Evolutionary conservation across 768 basidiomycete species (phyloP), one percentile per base, ranked within the genome.

Genomic region (Mycena galopus): DNA sequence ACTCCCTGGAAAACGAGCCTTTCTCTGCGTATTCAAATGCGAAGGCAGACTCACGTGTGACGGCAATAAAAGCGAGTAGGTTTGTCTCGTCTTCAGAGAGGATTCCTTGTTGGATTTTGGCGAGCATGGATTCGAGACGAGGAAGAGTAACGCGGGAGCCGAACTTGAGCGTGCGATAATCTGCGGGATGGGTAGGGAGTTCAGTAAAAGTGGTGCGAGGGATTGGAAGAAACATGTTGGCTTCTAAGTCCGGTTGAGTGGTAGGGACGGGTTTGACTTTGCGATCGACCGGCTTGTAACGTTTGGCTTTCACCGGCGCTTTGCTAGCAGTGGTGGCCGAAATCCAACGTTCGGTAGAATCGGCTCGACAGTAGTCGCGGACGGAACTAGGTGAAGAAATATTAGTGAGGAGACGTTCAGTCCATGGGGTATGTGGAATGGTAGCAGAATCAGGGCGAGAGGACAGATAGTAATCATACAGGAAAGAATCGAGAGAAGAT

Each of bases 91-190:
- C n/a, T n/a, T n/a, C n/a, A n/a, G n/a, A n/a, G n/a, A n/a, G n/a
- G n/a, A n/a, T n/a, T n/a, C n/a, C n/a, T n/a, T n/a, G n/a, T n/a
- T n/a, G n/a, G n/a, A n/a, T n/a, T n/a, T n/a, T n/a, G n/a, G n/a
- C n/a, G n/a, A 81, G 69, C 55, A 80, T 73, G 0, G 47, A 5
- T 16, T 79, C 70, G 1, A 78, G 73, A 0, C 77, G 67, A 16
- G 74, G 69, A 0, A 29, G 42, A 0, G 77, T 71, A n/a, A 78
- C 72, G 0, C 73, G 67, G 3, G 25, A 27, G 1, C 65, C 70
- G 42, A 63, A 66, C 1, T 42, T 23, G 39, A 77, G 72, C 3
- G 8, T 16, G 23, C 37, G 47, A 9, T 56, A 73, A 11, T 73
- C 58, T 23, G 35, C 60, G 27, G 75, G 73, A 44, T 67, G 63